Evolutionary conservation across 2,329 filamentous ascomycete species (phyloP).

Genomic region (Tolypocladium paradoxum): DNA sequence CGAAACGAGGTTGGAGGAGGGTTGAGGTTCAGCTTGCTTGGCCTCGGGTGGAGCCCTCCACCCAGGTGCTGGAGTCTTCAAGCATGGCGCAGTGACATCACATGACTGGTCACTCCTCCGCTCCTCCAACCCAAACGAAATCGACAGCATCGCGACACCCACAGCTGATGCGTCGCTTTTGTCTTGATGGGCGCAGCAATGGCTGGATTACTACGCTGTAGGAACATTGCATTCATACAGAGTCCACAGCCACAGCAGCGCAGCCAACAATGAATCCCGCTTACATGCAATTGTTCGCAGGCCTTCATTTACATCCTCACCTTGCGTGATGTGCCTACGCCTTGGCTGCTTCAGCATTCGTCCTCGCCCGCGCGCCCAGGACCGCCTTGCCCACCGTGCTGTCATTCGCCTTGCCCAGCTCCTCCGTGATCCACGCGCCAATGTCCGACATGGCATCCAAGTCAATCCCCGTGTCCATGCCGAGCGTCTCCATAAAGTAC

Average conservation of each 20-base stretch:
- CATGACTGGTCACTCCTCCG: neutral
- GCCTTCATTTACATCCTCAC: neutral
- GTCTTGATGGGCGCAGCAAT: too few species aligned
- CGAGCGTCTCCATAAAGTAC: constrained; percentile 64
- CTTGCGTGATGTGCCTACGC: neutral
- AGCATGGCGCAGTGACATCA: neutral
- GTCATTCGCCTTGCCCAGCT: constrained; percentile 52
- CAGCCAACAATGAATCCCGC: neutral
- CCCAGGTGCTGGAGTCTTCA: constrained; percentile 4
- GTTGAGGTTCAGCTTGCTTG: constrained; percentile 26
- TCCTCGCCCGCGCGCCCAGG: constrained; percentile 34
- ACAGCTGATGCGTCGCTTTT: neutral
- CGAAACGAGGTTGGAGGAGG: constrained; percentile 25
- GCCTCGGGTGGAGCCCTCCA: constrained; percentile 20
- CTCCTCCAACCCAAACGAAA: neutral
- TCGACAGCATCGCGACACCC: neutral
- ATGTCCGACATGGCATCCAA: constrained; percentile 55
- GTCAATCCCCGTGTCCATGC: constrained; percentile 64
- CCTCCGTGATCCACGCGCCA: constrained; percentile 59
- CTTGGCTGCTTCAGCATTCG: neutral
- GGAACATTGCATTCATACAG: too few species aligned
- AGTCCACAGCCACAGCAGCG: too few species aligned
- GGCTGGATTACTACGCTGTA: too few species aligned
- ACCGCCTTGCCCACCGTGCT: constrained; percentile 59
- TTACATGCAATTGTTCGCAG: neutral